Evolutionary conservation across 2,329 filamentous ascomycete genomes (phyloP), one percentile per base, ranked within the genome.

Genomic region (Xylariomycetidae sp.): DNA sequence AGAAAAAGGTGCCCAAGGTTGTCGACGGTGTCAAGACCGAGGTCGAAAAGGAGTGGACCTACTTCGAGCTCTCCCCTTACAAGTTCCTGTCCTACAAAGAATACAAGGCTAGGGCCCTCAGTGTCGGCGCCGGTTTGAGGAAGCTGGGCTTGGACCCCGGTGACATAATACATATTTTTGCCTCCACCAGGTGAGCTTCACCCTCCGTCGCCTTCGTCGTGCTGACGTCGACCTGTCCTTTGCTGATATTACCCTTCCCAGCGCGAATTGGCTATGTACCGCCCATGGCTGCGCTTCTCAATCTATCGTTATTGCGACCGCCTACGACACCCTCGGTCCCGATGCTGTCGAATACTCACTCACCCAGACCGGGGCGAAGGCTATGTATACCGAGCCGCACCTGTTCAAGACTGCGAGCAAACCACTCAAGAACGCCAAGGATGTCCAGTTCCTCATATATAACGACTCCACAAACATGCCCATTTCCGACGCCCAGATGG

Each of bases 11-110:
- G 48, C 84, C 88, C 72, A 95, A 94, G 74, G 72, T 87, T 31
- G 69, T 94, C 37, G 85, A 94, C 53, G 88, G 88, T 48, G 74
- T 85, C 58, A 74, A 88, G 60, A 69, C 73, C 45, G 77, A 89
- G 64, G 78, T 92, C 20, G 85, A 94, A 44, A 95, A 94, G 77
- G 78, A 90, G 60, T 95, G 88, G 88, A 80, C 82, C 33, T 94
- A 81, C 64, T 94, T 87, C 49, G 88, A 95, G 71, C 78, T 94
- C 47, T 82, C 83, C 41, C 69, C 70, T 30, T 95, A 85, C 67
- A 70, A 73, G 27, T 94, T 81, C 68, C 69, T 83, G 54, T 87
- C 79, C 49, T 94, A 89, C 64, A 70, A 74, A 51, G 82, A 94
- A 63, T 92, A 90, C 56, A 77, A 86, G 63, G 70, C 78, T 52